phyloP scores from a whole-genome alignment of 2,329 filamentous ascomycete species.

The Massarina eburnea region DNA sequence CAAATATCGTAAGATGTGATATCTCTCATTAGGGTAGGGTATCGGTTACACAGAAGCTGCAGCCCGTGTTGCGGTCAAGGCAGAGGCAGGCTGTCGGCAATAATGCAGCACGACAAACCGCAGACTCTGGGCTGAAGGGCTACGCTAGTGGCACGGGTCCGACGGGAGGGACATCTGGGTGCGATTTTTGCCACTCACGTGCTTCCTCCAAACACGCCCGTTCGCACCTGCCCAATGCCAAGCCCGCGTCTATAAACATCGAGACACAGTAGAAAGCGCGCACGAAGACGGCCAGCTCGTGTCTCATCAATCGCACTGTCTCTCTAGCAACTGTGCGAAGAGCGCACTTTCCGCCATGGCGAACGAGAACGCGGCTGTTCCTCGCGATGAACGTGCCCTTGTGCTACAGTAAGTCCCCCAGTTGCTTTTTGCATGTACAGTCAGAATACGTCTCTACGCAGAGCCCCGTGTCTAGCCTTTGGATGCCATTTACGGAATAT shows the following conservation, averaged over 20 bases:
- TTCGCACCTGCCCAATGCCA: constrained; percentile 4
- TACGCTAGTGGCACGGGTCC: background rate
- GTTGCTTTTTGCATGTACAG: too few relatives aligned
- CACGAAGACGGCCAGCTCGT: background rate
- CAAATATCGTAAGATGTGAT: background rate
- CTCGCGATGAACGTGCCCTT: background rate
- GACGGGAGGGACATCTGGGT: background rate
- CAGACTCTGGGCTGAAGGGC: background rate
- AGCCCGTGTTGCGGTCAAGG: background rate
- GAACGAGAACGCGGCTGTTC: background rate
- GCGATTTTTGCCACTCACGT: constrained; percentile 7
- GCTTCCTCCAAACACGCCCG: constrained; percentile 9
- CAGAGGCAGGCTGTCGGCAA: background rate
- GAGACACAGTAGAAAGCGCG: background rate
- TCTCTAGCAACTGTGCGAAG: background rate
- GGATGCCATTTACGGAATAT: background rate
- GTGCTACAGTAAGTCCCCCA: background rate
- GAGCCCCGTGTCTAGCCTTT: too few relatives aligned
- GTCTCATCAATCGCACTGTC: background rate
- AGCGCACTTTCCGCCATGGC: background rate
- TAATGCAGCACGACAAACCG: background rate
- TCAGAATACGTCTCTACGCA: background rate
- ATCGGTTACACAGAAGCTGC: background rate
- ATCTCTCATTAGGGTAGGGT: background rate
- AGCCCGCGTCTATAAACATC: background rate